Evolutionary conservation across 2,329 filamentous ascomycete species (phyloP), one percentile per base, ranked within the genome.

Genomic region (Hortaea werneckii): DNA sequence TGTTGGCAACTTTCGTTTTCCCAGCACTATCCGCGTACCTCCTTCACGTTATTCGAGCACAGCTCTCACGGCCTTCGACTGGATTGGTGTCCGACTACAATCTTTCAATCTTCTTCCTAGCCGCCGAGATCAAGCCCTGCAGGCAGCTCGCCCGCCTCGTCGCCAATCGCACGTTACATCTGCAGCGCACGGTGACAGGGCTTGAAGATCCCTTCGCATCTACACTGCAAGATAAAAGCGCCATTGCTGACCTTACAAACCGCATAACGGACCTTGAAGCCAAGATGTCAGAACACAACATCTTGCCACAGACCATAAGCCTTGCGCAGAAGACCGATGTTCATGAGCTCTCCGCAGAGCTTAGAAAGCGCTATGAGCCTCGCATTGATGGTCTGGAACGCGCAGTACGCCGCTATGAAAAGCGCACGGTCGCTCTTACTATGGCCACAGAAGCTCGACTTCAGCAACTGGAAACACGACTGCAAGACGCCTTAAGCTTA

Each of bases 81-180:
- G 86, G 86, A 1, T 72, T 96, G 8, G 83, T 96, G 5, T 94
- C 87, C 4, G 86, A 95, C 64, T 94, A 90, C 67, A 95, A 95
- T 64, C 73, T 96, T 45, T 88, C 83, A 9, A 86, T 96, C 43
- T 96, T 95, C 64, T 72, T 95, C 2, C 75, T 95, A 12, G 86
- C 85, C 1, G 85, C 90, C 3, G 90, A 96, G 66, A 72, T 95
- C 28, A 82, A 86, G 3, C 90, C 90, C 0, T 70, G 88, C 41
- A 79, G 85, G 1, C 89, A 95, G 60, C 68, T 94, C 27, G 78
- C 95, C 50, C 86, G 82, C 60, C 77, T 95, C 57, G 75, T 94
- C 4, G 82, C 87, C 57, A 77, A 79, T 10, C 79, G 87, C 30
- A 95, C 88, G 2, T 70, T 94, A 6, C 81, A 89, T 58, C 74